Base-by-base conservation (phyloP, 2,329 filamentous ascomycete species). In the Tolypocladium inflatum region DNA sequence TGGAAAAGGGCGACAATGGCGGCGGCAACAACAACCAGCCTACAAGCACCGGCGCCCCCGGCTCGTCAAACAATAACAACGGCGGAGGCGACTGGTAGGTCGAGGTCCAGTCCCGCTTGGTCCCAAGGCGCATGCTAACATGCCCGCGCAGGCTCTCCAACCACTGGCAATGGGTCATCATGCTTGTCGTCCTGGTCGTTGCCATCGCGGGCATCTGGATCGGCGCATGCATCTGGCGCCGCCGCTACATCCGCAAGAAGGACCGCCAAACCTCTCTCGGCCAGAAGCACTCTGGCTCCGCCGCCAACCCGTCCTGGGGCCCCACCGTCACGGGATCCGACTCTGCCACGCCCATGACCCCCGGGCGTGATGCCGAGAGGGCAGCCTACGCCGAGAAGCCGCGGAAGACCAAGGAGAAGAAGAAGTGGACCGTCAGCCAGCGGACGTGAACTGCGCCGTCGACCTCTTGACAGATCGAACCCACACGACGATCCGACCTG, bases 151-250 rank as follows among this genome's bases (percentile, higher is more conserved):
- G 88, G 88, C 74, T 89, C 55, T 78, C 80, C 9, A 79, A 76
- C 35, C 89, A 93, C 71, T 90, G 83, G 77, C 80, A 85, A 75
- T 96, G 90, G 90, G 83, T 95, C 52, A 79, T 93, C 61, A 90
- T 94, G 80, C 78, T 94, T 56, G 85, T 91, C 63, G 76, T 93
- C 61, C 79, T 95, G 35, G 80, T 87, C 50, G 76, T 93, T 60
- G 86, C 78, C 56, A 88, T 95, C 61, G 74, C 80, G 17, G 77
- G 78, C 58, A 81, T 90, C 66, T 88, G 87, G 78, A 73, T 87
- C 43, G 78, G 82, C 21, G 87, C 86, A 43, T 83, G 86, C 67
- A 82, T 88, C 70, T 84, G 90, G 74, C 88, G 90, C 63, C 84
- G 85, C 58, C 86, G 87, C 63, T 88, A 92, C 72, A 78, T 90